These are phyloP conservation scores for Carex cristatella DNA, from an alignment of 176 grass and related monocot species.

Conservation along the genomic window DNA sequence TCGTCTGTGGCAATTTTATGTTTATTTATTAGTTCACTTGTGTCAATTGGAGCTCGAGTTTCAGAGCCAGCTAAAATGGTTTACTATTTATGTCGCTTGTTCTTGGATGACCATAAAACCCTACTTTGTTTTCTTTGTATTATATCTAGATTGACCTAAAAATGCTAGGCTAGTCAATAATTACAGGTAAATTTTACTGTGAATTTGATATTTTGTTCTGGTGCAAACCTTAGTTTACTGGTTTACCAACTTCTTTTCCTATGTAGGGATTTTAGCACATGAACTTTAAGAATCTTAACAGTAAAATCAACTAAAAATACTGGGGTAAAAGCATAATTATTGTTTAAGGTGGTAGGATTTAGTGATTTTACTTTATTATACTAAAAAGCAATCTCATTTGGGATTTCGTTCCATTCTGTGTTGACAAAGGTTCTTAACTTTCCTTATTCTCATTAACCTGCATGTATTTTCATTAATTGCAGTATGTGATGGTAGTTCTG, in stretches of 20 bases:
- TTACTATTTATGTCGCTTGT: neutral
- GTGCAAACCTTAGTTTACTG: neutral
- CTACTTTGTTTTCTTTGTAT: neutral
- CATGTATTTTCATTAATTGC: neutral
- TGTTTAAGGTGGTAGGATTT: neutral
- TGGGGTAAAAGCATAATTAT: neutral
- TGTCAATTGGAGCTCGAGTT: neutral
- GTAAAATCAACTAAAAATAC: neutral
- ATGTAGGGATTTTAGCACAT: neutral
- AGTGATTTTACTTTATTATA: neutral
- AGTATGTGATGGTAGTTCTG: constrained; percentile 89
- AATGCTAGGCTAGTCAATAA: neutral
- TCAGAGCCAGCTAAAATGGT: neutral
- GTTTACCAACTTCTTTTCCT: neutral
- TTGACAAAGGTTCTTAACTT: neutral
- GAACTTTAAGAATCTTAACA: neutral
- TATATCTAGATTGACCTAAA: neutral
- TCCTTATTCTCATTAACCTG: neutral
- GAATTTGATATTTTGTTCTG: neutral
- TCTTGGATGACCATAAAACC: neutral
- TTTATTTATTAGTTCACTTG: neutral
- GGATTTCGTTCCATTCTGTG: neutral
- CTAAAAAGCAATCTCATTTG: neutral
- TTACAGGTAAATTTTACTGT: neutral
- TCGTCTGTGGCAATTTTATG: neutral